Percentiles rank a stretch among this genome's conserved stretches.
These are phyloP conservation scores for Paracamarosporium sp. DNA, from an alignment of 2,329 filamentous ascomycete genomes.

Conservation along the genomic window DNA sequence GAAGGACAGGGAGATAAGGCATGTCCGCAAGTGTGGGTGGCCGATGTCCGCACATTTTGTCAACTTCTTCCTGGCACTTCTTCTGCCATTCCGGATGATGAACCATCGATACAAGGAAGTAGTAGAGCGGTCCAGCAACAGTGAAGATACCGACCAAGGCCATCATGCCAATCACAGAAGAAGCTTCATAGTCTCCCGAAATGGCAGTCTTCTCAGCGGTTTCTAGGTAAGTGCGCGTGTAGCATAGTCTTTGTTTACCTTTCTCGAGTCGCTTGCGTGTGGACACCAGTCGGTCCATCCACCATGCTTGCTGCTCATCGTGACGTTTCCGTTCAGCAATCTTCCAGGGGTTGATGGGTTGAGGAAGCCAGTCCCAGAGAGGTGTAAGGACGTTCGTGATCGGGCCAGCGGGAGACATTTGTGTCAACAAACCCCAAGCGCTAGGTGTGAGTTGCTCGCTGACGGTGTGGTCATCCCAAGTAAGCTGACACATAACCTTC, in stretches of 20 bases:
- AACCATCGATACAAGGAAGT: slow-evolving; percentile 46
- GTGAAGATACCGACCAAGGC: slow-evolving; percentile 49
- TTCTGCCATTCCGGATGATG: slow-evolving; percentile 45
- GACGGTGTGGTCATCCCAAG: slow-evolving; percentile 60
- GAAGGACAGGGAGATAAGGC: slow-evolving; percentile 52
- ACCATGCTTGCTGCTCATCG: slow-evolving; percentile 61
- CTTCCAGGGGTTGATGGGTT: slow-evolving; percentile 62
- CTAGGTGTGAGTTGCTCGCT: slow-evolving; percentile 58
- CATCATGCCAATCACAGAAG: slow-evolving; percentile 49
- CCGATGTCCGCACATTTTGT: slow-evolving; percentile 32
- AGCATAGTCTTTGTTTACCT: slow-evolving; percentile 41
- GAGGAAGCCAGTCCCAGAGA: slow-evolving; percentile 58
- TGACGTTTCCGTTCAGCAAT: slow-evolving; percentile 59
- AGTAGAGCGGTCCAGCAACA: slow-evolving; percentile 46
- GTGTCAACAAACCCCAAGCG: slow-evolving; percentile 63
- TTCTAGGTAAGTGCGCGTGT: slow-evolving; percentile 41
- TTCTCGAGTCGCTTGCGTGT: slow-evolving; percentile 43
- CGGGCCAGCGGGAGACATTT: slow-evolving; percentile 65
- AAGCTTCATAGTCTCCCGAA: slow-evolving; percentile 46
- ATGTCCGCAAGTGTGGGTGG: slow-evolving; percentile 45
- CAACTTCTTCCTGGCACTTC: slow-evolving; percentile 43
- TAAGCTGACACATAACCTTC: slow-evolving; percentile 63
- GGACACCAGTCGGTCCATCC: slow-evolving; percentile 55
- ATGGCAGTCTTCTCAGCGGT: slow-evolving; percentile 49
- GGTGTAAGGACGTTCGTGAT: slow-evolving; percentile 65